Evolutionary conservation across 208 protist species (phyloP), one percentile per base, ranked within the genome.

Genomic region (Wallacemonas collosoma): DNA sequence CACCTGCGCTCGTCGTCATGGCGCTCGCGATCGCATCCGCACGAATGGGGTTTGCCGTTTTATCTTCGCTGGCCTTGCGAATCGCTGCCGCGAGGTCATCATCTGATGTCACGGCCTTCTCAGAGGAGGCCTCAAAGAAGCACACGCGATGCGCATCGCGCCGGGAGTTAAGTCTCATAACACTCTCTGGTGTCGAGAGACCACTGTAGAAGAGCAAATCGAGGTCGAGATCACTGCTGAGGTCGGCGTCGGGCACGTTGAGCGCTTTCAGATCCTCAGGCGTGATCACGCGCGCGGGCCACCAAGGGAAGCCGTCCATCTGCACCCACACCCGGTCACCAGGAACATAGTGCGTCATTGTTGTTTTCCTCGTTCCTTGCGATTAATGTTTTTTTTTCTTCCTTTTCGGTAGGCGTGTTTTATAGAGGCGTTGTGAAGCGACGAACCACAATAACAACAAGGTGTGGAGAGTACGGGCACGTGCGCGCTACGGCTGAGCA

Each of bases 311-410:
- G 56, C 82, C 89, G 14, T 93, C 87, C 65, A 93, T 79, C 70
- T 81, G 76, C 54, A 96, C 81, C 91, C 91, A 96, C 70, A 96
- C 88, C 41, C 91, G 91, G 72, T 96, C 91, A 48, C 80, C 83
- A 4, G 86, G 78, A 9, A 78, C 61, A 73, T 92, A 94, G 11
- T 53, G 36, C 1, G 68, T 2, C 77, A 80, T 82, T 12, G 53
- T 68, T 41, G 48, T 56, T 68, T 56, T 68, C 66, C 48, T 66
- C 71, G 48, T 71, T 68, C 41, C 51, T 66, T 55, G 51, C 14
- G 56, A 0, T 41, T 54, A 26, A 44, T 57, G 11, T 58, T 7
- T 53, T 71, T 66, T 69, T 14, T 47, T 26, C 9, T 64, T 53
- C 58, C 39, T 54, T 57, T 17, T 40, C 11, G 40, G 15, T 40